Evolutionary conservation across 2,329 filamentous ascomycete species (phyloP).

Genomic region (Cytospora leucostoma): DNA sequence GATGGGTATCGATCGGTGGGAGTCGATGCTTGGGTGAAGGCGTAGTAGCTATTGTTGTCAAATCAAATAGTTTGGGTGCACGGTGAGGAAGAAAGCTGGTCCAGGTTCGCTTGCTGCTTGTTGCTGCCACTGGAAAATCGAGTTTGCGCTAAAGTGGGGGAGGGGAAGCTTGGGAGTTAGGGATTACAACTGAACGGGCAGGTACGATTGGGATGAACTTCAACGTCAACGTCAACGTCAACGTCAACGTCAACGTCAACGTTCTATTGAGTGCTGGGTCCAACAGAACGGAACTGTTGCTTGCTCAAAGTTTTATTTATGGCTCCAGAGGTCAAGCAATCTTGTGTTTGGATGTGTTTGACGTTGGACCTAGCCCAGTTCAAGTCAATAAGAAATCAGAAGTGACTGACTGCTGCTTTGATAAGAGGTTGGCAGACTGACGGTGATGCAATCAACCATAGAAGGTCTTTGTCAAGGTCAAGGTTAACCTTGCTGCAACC

Average conservation of each 20-base stretch:
- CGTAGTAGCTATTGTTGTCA: not conserved
- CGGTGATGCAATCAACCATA: not conserved
- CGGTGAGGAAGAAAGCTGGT: not conserved
- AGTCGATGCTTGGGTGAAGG: not conserved
- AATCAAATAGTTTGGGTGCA: not conserved
- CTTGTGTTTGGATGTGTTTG: not conserved
- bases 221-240: not conserved
- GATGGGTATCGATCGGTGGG: not conserved
- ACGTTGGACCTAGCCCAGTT: not conserved
- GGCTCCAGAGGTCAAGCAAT: not conserved
- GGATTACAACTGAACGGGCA: not conserved
- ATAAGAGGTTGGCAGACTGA: not conserved
- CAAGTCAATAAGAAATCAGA: not conserved
- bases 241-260: no score
- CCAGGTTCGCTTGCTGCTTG: not conserved
- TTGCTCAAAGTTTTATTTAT: no score
- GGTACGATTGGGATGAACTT: not conserved
- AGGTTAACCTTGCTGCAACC: no score
- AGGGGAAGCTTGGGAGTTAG: slow-evolving; percentile 13
- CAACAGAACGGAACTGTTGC: not conserved
- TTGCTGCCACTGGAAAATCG: slow-evolving; percentile 5
- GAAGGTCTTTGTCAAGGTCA: not conserved
- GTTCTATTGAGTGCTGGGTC: not conserved
- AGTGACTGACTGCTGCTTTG: not conserved
- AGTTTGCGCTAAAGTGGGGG: slow-evolving; percentile 26